Evolutionary conservation across 805 yeast genomes (phyloP).

Genomic region (Kodamaea lidongshanica): DNA sequence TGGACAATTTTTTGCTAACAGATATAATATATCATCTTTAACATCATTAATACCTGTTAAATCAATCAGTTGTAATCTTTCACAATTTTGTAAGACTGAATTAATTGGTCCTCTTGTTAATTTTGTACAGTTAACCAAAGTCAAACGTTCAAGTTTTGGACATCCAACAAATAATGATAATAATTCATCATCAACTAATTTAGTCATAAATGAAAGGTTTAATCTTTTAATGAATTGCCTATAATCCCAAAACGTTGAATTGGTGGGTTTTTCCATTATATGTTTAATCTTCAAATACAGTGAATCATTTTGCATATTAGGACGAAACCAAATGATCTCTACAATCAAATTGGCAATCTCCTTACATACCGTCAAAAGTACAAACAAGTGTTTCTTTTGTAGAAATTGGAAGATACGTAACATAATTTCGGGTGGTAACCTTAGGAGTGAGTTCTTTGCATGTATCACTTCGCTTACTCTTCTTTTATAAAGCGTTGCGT

Average conservation of each 20-base stretch:
- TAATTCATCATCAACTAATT: constrained; percentile 57
- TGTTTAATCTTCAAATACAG: constrained; percentile 49
- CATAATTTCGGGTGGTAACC: constrained; percentile 55
- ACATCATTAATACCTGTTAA: constrained; percentile 67
- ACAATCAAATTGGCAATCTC: constrained; percentile 74
- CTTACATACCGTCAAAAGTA: constrained; percentile 66
- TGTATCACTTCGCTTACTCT: constrained; percentile 14
- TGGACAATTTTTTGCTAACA: constrained; percentile 65
- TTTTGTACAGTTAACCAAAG: constrained; percentile 72
- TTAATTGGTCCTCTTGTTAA: constrained; percentile 59
- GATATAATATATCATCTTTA: constrained; percentile 60
- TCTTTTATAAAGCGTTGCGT: constrained; percentile 19
- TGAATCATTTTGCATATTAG: constrained; percentile 50
- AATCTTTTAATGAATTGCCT: constrained; percentile 67
- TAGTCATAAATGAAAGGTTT: constrained; percentile 71
- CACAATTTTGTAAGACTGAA: constrained; percentile 56
- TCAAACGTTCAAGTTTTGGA: constrained; percentile 73
- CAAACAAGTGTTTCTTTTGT: constrained; percentile 55
- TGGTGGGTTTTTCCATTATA: constrained; percentile 46
- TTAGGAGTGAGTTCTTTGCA: constrained; percentile 33
- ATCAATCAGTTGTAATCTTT: constrained; percentile 76
- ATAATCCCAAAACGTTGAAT: constrained; percentile 57
- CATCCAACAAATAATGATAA: constrained; percentile 61
- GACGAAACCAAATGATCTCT: constrained; percentile 84
- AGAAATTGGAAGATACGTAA: constrained; percentile 61